A percentile compares a stretch with the other conserved stretches of the same genome.
phyloP scores from a whole-genome alignment of 495 filamentous ascomycete species.

The Penicillium robsamsonii region DNA sequence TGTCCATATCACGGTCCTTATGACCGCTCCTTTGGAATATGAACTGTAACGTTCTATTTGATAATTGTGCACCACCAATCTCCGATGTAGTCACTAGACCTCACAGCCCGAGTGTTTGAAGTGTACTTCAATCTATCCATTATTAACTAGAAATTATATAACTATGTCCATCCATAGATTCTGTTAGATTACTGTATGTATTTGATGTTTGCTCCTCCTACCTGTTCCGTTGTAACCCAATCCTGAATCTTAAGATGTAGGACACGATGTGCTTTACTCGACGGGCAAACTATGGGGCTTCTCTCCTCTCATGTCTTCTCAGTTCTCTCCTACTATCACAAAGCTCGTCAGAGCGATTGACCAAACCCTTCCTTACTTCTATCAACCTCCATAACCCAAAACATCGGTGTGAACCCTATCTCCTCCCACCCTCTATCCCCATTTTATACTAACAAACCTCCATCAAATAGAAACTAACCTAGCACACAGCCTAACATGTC shows the following conservation, averaged over 20 bases:
- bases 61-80: background rate
- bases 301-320: background rate
- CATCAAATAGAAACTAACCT: background rate
- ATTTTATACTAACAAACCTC: background rate
- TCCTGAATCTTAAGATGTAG: background rate
- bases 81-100: background rate
- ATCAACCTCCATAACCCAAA: background rate
- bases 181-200: background rate
- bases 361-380: background rate
- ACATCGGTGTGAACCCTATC: background rate
- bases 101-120: background rate
- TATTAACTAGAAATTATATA: background rate
- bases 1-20: constrained; percentile 21
- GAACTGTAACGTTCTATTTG: background rate
- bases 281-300: background rate
- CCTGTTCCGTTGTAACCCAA: background rate
- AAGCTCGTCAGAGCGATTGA: background rate
- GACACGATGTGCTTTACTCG: background rate
- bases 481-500: background rate
- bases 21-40: constrained; percentile 10
- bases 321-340: background rate
- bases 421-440: background rate
- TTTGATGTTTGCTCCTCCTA: background rate
- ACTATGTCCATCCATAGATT: no score
- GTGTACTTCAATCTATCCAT: background rate